phyloP scores from a whole-genome alignment of 1,139 yeast genomes.

The Petasospora rhodanensis region DNA sequence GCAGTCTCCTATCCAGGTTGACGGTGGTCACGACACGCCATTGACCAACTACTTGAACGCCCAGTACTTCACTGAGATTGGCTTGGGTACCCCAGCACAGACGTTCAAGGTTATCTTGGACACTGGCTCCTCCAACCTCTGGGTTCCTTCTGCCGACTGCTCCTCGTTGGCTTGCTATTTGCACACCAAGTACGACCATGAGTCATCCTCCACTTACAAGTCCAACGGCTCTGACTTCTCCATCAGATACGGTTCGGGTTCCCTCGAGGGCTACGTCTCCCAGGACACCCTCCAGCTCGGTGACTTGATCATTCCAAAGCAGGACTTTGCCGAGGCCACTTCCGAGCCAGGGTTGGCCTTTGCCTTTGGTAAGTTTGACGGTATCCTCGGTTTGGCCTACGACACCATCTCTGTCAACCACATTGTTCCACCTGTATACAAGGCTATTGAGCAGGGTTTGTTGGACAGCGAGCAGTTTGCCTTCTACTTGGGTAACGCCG shows the following conservation, averaged over 20 bases:
- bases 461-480: slow-evolving; percentile 83
- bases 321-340: slow-evolving; percentile 95
- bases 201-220: slow-evolving; percentile 71
- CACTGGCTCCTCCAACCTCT: slow-evolving; percentile 93
- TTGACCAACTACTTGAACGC: slow-evolving; percentile 91
- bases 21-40: slow-evolving; percentile 68
- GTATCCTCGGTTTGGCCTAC: slow-evolving; percentile 92
- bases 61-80: slow-evolving; percentile 87
- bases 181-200: slow-evolving; percentile 86
- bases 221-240: slow-evolving; percentile 81
- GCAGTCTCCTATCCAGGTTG: slow-evolving; percentile 41
- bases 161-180: slow-evolving; percentile 91
- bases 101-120: slow-evolving; percentile 85
- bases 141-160: slow-evolving; percentile 93
- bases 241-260: slow-evolving; percentile 89
- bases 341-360: slow-evolving; percentile 96
- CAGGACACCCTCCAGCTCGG: slow-evolving; percentile 79
- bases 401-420: slow-evolving; percentile 83
- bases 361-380: slow-evolving; percentile 97
- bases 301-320: slow-evolving; percentile 76
- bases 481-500: slow-evolving; percentile 81
- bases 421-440: slow-evolving; percentile 90
- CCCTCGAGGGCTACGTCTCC: slow-evolving; percentile 86
- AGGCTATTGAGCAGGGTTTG: slow-evolving; percentile 76
- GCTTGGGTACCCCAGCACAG: slow-evolving; percentile 91